phyloP scores from a whole-genome alignment of 2,329 filamentous ascomycete species.

The Colletotrichum sojae region DNA sequence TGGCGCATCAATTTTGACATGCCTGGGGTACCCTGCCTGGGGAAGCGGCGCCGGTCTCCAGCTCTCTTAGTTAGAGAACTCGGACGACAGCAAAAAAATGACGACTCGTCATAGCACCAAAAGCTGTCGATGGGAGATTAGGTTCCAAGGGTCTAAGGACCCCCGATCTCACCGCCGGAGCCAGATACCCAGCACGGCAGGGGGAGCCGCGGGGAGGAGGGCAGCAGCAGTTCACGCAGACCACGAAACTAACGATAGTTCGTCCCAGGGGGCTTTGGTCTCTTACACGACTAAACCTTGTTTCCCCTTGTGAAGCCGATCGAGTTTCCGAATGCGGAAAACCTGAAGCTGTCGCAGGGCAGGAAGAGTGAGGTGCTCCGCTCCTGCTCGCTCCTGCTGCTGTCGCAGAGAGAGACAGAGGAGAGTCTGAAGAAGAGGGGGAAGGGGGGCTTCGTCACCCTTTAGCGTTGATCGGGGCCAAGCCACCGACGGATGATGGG shows the following conservation, averaged over 20 bases:
- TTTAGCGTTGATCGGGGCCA: slow-evolving; percentile 9
- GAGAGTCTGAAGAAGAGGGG: not conserved
- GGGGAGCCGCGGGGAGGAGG: too few species aligned
- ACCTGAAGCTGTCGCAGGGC: too few species aligned
- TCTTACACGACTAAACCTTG: too few species aligned
- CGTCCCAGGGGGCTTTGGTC: too few species aligned
- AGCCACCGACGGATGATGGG: slow-evolving; percentile 13
- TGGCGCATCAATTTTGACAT: not conserved
- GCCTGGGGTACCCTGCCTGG: not conserved
- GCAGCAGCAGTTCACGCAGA: too few species aligned
- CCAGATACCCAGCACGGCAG: not conserved
- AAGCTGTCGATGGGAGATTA: not conserved
- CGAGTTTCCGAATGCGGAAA: too few species aligned
- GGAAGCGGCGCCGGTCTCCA: not conserved
- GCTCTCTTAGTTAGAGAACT: not conserved
- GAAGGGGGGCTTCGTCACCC: not conserved
- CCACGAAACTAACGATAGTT: too few species aligned
- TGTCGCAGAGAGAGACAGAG: too few species aligned
- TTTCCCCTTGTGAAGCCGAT: too few species aligned
- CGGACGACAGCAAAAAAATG: not conserved
- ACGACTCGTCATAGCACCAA: not conserved
- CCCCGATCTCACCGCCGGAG: not conserved
- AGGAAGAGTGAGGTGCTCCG: too few species aligned
- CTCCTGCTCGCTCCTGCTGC: too few species aligned
- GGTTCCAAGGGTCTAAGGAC: not conserved